Conservation (phyloP, 805 yeast genomes). For the Sugiyamaella marilandica region DNA sequence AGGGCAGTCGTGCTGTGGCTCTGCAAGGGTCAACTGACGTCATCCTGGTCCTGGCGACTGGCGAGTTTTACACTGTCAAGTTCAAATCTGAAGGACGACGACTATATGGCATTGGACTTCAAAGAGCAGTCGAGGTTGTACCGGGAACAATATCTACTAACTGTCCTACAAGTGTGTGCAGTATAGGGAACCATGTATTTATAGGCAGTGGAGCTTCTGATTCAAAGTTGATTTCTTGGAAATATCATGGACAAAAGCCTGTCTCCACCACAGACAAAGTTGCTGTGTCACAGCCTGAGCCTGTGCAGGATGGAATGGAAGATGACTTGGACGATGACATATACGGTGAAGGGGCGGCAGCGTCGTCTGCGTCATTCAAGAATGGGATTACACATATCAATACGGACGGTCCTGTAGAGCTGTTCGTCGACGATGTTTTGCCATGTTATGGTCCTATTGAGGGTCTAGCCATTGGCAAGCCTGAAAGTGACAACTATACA, state of each 20-base stretch:
- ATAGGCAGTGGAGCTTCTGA: conserved; percentile 59
- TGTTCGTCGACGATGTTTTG: conserved; percentile 46
- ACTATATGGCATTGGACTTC: conserved; percentile 28
- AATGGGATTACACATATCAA: not conserved
- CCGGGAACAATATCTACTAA: conserved; percentile 22
- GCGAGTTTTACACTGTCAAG: conserved; percentile 39
- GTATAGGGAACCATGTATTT: conserved; percentile 46
- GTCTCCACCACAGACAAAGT: conserved; percentile 3
- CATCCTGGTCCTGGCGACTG: conserved; percentile 40
- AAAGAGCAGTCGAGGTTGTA: not conserved
- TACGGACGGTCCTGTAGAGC: conserved; percentile 34
- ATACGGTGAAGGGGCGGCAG: conserved; percentile 13
- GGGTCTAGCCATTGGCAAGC: conserved; percentile 58
- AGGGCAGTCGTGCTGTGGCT: conserved; percentile 42
- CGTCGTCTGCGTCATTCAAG: no score
- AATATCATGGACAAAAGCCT: conserved; percentile 12
- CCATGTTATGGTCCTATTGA: conserved; percentile 70
- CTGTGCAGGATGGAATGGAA: conserved; percentile 31
- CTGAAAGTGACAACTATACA: conserved; percentile 38
- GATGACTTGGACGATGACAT: conserved; percentile 32
- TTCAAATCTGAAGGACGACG: conserved; percentile 38
- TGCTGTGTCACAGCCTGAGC: not conserved
- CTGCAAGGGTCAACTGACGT: conserved; percentile 34
- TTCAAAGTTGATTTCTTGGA: conserved; percentile 46
- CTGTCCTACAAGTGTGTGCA: conserved; percentile 41